phyloP scores from a whole-genome alignment of 2,329 filamentous ascomycete genomes.

The Aspergillus clavatus region DNA sequence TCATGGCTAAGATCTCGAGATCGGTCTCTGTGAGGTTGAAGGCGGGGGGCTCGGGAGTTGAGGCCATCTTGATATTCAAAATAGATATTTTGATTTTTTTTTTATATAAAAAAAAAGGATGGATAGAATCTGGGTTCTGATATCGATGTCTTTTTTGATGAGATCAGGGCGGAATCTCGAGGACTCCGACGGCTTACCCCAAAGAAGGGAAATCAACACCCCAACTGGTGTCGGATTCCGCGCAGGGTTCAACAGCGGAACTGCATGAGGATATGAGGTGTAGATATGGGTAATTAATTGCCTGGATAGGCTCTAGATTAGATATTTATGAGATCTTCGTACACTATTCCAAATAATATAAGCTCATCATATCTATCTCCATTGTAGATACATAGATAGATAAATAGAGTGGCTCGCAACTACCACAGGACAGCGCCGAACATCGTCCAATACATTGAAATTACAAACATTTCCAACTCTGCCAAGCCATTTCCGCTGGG shows the following conservation, averaged over 20 bases:
- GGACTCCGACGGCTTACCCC: constrained; percentile 11
- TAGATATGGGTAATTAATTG: too few relatives aligned
- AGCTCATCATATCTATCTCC: too few relatives aligned
- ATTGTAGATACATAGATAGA: too few relatives aligned
- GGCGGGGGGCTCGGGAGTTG: constrained; percentile 22
- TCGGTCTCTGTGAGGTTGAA: constrained; percentile 50
- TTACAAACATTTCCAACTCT: background rate
- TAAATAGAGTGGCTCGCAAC: too few relatives aligned
- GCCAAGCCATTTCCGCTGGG: background rate
- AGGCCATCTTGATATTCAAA: too few relatives aligned
- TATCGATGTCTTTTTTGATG: background rate
- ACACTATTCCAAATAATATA: too few relatives aligned
- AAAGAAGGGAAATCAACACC: constrained; percentile 6
- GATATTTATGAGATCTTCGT: too few relatives aligned
- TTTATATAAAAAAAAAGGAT: too few relatives aligned
- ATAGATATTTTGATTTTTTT: too few relatives aligned
- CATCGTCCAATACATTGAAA: background rate
- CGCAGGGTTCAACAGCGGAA: background rate
- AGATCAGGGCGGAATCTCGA: too few relatives aligned
- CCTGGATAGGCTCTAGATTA: too few relatives aligned
- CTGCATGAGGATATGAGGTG: background rate
- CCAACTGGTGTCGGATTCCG: constrained; percentile 4
- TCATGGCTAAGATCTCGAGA: constrained; percentile 46
- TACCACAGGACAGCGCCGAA: background rate
- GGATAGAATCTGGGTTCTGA: background rate